A percentile compares a stretch with the other conserved stretches of the same genome.
Conservation (phyloP, 768 basidiomycete genomes). For the Rhizopogon vinicolor region DNA sequence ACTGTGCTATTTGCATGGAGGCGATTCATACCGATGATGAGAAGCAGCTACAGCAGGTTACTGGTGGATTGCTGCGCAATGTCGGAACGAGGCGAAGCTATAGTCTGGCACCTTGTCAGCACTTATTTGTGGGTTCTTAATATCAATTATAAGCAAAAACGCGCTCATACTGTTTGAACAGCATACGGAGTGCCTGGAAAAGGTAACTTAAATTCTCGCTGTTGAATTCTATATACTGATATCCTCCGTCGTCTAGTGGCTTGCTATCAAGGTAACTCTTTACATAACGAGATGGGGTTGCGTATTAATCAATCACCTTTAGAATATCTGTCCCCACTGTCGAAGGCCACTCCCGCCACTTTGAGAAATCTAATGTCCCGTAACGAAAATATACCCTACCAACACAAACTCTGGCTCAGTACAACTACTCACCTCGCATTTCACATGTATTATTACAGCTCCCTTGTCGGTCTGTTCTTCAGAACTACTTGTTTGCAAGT, state of each 20-base stretch:
- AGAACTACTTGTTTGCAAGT: neutral
- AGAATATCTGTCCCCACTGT: constrained; percentile 94
- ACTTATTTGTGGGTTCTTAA: constrained; percentile 65
- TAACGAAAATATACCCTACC: neutral
- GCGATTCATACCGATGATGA: constrained; percentile 55
- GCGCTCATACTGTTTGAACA: constrained; percentile 18
- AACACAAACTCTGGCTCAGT: neutral
- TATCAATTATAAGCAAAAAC: neutral
- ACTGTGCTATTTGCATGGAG: constrained; percentile 95
- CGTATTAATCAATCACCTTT: neutral
- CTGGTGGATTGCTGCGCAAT: constrained; percentile 33
- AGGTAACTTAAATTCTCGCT: constrained; percentile 35
- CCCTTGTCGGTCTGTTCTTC: too few species aligned
- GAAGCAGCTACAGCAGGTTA: constrained; percentile 29
- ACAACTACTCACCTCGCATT: neutral
- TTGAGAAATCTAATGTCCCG: constrained; percentile 26
- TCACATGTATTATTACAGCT: neutral
- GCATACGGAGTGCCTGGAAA: constrained; percentile 87
- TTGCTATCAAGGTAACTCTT: constrained; percentile 60
- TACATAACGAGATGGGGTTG: neutral
- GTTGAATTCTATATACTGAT: constrained; percentile 9
- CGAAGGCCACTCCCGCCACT: constrained; percentile 79
- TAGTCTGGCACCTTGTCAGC: constrained; percentile 85
- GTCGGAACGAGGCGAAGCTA: constrained; percentile 55
- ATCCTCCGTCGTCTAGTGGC: constrained; percentile 42